Evolutionary conservation across 2,329 filamentous ascomycete genomes (phyloP), one percentile per base, ranked within the genome.

Genomic region (Shiraia sp.): DNA sequence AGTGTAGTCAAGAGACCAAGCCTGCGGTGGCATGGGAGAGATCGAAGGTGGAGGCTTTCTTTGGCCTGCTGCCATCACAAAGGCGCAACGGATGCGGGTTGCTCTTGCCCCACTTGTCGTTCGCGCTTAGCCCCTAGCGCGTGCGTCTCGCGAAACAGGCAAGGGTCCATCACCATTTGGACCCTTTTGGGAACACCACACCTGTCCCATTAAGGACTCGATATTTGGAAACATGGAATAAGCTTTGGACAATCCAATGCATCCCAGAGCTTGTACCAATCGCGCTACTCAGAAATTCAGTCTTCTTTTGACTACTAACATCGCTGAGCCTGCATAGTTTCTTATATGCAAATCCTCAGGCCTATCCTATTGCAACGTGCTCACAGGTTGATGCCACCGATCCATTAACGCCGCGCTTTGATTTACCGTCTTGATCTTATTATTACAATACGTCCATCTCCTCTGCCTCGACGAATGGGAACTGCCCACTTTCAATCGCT

Each of bases 401-500:
- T 15, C 37, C 19, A 22, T 38, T 16, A 57, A 62, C 59, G 59
- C 57, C 59, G 45, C 45, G 55, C 53, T 59, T 42, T 45, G 42
- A 45, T 47, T 19, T 16, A 19, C 10, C 17, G 16, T 12, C 25
- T 13, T 23, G 33, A 40, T 41, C 32, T 41, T 53, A 47, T 41
- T 38, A 38, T 54, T 59, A 68, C 51, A 69, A 49, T 31, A 69
- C 61, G 36, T 69, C 65, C 62, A 68, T 67, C 27, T 68, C 65
- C 39, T 68, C 66, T 27, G 40, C 46, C 40, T 66, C 65, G 34
- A 68, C 77, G 64, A 96, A 88, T 12, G 87, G 87, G 76, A 95
- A 96, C 64, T 95, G 84, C 43, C 95, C 90, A 63, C 88, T 88
- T 71, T 93, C 85, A 66, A 96, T 90, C 38, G 88, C 87, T 37